Evolutionary conservation across 2,329 filamentous ascomycete genomes (phyloP), one percentile per base, ranked within the genome.

Genomic region (Aspergillus quadricinctus): DNA sequence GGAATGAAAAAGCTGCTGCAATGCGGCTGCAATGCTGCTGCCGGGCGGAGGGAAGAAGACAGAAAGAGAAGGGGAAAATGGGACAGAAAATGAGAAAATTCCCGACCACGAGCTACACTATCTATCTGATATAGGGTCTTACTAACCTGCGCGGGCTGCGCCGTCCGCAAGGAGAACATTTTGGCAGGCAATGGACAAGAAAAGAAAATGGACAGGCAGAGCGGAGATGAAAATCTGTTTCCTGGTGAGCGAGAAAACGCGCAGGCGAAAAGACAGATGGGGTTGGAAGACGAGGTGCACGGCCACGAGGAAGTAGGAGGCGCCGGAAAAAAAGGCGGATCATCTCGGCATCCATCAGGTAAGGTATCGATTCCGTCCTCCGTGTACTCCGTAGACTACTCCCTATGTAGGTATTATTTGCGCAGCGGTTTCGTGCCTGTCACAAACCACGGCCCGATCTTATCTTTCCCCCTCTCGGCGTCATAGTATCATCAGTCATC

Each of bases 11-110:
- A 43, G 48, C 21, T 40, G 10, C 9, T 35, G 40, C 81, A 75
- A 66, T 81, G 77, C 62, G 76, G 75, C 79, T 81, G 64, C 74
- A 73, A 63, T 72, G 75, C 63, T 43, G 23, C 28, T 46, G 29
- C 54, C 74, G 75, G 72, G 67, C 71, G 61, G 72, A 68, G 70
- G 71, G 66, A 75, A 73, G 73, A 72, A 74, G 72, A 76, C 75
- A 71, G 80, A 73, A 69, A 46, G 50, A 50, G 28, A 54, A 57
- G 41, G 48, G 41, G 21, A 52, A 48, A 52, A 51, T 43, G 29
- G 29, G 50, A 50, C 11, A 48, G 29, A 11, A 45, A 50, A 35
- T 10, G 21, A 14, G 43, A 23, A 25, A 46, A 46, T 17, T 11
- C 41, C 19, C 19, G 11, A 21, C 43, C 29, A 49, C 46, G 29